Conservation (phyloP, 2,329 filamentous ascomycete species). For the Curvularia sp. region DNA sequence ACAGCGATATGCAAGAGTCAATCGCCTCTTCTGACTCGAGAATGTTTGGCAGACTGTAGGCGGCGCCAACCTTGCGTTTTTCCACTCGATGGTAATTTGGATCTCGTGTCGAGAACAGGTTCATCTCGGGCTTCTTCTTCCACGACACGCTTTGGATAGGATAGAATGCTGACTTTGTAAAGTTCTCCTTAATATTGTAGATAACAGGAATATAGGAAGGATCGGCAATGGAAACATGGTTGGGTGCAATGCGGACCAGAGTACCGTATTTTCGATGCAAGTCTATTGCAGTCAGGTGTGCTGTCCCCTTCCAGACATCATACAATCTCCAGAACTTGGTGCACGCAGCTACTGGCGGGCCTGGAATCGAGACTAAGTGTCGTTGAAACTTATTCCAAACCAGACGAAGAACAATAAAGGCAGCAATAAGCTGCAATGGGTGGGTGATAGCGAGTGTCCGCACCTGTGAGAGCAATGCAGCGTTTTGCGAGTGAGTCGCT, state of each 20-base stretch:
- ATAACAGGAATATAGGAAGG: background rate
- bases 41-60: background rate
- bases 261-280: constrained; percentile 21
- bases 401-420: background rate
- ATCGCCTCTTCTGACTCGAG: background rate
- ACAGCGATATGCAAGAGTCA: background rate
- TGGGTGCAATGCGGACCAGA: constrained; percentile 20
- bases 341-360: background rate
- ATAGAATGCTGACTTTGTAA: background rate
- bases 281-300: constrained; percentile 13
- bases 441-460: background rate
- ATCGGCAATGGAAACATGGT: constrained; percentile 16
- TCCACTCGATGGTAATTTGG: background rate
- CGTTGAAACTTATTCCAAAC: background rate
- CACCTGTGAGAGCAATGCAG: background rate
- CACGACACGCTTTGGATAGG: background rate
- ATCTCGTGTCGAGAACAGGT: background rate
- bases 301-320: background rate
- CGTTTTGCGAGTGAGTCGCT: background rate
- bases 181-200: background rate
- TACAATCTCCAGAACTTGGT: background rate
- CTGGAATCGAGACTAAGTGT: background rate
- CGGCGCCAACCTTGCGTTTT: background rate
- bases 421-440: background rate
- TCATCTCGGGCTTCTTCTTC: background rate